phyloP scores from a whole-genome alignment of 371 early-diverging fungal species.

The Encephalitozoon intestinalis region DNA sequence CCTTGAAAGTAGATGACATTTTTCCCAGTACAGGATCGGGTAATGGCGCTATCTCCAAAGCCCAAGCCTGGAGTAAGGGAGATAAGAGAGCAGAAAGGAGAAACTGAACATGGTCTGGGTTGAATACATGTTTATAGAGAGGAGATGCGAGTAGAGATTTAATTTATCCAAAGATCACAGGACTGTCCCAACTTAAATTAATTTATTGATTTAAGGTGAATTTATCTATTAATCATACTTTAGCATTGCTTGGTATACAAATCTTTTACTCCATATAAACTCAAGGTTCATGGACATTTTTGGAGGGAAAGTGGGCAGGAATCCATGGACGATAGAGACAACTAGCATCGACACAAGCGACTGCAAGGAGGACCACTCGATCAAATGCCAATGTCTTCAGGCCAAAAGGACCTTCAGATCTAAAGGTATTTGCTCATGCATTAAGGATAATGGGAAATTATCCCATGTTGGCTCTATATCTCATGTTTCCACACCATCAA shows the following conservation, averaged over 20 bases:
- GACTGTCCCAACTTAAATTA: neutral
- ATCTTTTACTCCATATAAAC: neutral
- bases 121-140: neutral
- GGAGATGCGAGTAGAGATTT: neutral
- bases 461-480: neutral
- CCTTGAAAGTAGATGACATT: neutral
- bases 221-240: conserved; percentile 10
- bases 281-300: neutral
- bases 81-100: neutral
- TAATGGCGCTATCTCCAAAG: neutral
- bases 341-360: neutral
- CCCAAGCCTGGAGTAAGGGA: neutral
- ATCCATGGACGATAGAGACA: neutral
- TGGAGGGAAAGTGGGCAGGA: neutral
- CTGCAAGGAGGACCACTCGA: neutral
- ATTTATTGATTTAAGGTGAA: neutral
- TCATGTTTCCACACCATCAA: neutral
- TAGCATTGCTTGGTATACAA: neutral
- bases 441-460: neutral
- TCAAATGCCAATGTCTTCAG: neutral
- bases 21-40: neutral
- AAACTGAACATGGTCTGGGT: neutral
- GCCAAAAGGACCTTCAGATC: neutral
- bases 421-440: neutral
- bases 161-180: neutral